Conservation (phyloP, 768 basidiomycete species). For the Lentinula lateritia region DNA sequence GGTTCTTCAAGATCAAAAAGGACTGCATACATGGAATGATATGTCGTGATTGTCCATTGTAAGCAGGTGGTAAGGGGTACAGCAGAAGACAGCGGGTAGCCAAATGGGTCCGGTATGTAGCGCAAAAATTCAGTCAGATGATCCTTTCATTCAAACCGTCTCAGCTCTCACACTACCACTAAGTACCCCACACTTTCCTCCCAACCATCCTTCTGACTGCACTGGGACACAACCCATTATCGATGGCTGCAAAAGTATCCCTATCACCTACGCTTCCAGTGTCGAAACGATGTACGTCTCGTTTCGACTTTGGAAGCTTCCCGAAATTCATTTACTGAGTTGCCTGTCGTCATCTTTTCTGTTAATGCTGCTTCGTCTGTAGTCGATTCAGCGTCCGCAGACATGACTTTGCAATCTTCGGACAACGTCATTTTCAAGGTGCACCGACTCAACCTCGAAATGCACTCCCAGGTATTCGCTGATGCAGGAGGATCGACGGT, state of each 20-base stretch:
- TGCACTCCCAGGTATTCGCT: conserved; percentile 13
- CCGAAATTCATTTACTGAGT: background rate
- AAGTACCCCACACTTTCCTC: background rate
- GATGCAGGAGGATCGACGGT: conserved; percentile 6
- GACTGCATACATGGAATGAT: too few relatives aligned
- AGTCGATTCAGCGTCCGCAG: conserved; percentile 10
- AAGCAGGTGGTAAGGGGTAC: too few relatives aligned
- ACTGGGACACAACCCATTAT: background rate
- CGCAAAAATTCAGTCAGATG: background rate
- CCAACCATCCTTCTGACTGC: background rate
- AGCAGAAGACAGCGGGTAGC: background rate
- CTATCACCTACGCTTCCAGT: background rate
- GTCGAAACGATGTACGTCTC: conserved; percentile 2
- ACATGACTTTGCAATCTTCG: conserved; percentile 11
- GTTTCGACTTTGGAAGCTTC: background rate
- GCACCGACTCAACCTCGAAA: conserved; percentile 12
- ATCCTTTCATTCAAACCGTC: background rate
- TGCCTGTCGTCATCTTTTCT: background rate
- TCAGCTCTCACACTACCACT: background rate
- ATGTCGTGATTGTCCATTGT: too few relatives aligned
- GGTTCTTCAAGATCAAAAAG: too few relatives aligned
- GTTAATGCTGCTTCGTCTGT: background rate
- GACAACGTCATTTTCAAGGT: conserved; percentile 13
- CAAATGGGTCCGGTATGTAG: background rate
- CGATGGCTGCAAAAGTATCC: background rate